Evolutionary conservation across 345 rosid genomes (phyloP), one percentile per base, ranked within the genome.

Genomic region (Cardamine resedifolia): DNA sequence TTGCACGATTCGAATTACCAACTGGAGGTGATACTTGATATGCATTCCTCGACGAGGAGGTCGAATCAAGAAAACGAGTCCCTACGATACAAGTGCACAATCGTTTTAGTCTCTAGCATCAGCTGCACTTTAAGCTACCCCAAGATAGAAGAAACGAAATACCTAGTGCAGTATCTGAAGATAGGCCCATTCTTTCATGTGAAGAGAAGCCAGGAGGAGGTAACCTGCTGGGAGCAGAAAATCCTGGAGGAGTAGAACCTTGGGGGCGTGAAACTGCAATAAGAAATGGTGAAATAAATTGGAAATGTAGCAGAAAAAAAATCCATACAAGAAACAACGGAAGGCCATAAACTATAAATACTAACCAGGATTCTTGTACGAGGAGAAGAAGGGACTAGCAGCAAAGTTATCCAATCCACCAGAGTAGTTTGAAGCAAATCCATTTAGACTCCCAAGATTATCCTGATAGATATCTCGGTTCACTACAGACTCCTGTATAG

Each of bases 131-230:
- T 47, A 57, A 19, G 24, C 7, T 57, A 64, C 28, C 14, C 15
- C n/a, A 39, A 30, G 39, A 28, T 1, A 48, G 57, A 66, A 41
- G 23, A 50, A 10, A 73, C 69, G 81, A 79, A 64, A 12, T 69
- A 88, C 97, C 89, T 55, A 84, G 44, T 49, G 77, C 31, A 30
- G 75, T n/a, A 68, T 86, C 96, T 47, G 83, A 84, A 72, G 75
- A 57, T 56, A 73, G 86, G 62, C 89, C 90, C 74, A 78, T 62
- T 81, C 92, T 87, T 53, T 85, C 96, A 41, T 85, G 88, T 60
- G 89, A 85, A 72, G 92, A 82, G 78, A 95, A 95, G 58, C 99
- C 97, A 12, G 99, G 99, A 19, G 99, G 97, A 31, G 99, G 97
- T 45, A 91, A 85, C 85, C 96, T 86, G 78, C 79, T 91, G 57